Evolutionary conservation across 2,329 filamentous ascomycete species (phyloP).

Genomic region (Curvularia sp.): DNA sequence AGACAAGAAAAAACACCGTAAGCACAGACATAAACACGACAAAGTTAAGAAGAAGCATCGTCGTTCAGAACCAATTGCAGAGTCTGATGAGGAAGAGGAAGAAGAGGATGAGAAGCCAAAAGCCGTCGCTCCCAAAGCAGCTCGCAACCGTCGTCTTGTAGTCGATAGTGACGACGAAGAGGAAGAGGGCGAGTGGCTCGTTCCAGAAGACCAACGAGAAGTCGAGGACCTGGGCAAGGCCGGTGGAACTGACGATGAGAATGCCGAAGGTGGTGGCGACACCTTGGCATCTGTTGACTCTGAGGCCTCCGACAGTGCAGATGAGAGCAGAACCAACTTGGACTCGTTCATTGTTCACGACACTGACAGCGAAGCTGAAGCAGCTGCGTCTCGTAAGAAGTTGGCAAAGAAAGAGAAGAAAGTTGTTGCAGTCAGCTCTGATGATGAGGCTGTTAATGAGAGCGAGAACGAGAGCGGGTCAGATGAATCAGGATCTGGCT

Average conservation of each 20-base stretch:
- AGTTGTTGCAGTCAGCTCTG: conserved; percentile 62
- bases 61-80: conserved; percentile 31
- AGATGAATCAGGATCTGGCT: conserved; percentile 36
- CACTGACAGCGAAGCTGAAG: conserved; percentile 51
- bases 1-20: conserved; percentile 52
- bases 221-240: conserved; percentile 72
- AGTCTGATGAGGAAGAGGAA: conserved; percentile 41
- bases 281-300: conserved; percentile 77
- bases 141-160: conserved; percentile 55
- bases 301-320: conserved; percentile 66
- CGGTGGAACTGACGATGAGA: conserved; percentile 85
- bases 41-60: conserved; percentile 47
- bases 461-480: conserved; percentile 52
- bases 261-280: conserved; percentile 86
- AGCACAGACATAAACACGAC: conserved; percentile 45
- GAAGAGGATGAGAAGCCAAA: conserved; percentile 27
- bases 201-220: conserved; percentile 70
- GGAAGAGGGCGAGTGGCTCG: conserved; percentile 77
- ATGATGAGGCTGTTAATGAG: conserved; percentile 49
- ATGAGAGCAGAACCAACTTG: conserved; percentile 49
- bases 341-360: conserved; percentile 49
- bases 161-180: conserved; percentile 71
- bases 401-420: conserved; percentile 52
- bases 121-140: conserved; percentile 20
- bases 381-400: conserved; percentile 36